Base-by-base conservation (phyloP, 495 filamentous ascomycete genomes). In the Tuber melanosporum region DNA sequence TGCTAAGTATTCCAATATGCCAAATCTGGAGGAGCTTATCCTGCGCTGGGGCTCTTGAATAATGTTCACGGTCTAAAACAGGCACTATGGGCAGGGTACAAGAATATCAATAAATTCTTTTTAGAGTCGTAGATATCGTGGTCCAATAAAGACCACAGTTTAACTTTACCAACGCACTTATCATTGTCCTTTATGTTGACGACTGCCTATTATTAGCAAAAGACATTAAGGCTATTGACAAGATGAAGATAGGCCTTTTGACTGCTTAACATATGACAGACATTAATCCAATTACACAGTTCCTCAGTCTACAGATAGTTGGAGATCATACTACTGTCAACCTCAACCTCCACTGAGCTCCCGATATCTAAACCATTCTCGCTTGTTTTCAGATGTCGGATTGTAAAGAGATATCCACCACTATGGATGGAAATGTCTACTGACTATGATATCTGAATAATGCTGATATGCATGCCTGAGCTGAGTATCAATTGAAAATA, bases 291-390 rank as follows among this genome's bases (percentile, higher is more conserved):
- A 49, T 49, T 3, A 49, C 4, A 2, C 3, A 20, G 15, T 49
- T 49, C 7, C 46, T 49, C 0, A 6, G 17, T 1, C 46, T 19
- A 3, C 19, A 49, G 19, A 49, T 49, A 2, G 14, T 20, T 4
- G 2, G 19, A 20, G 6, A 49, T 42, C 41, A 7, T 42, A 42
- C 41, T 7, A 42, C 7, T 49, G 0, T n/a, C n/a, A n/a, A n/a
- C n/a, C n/a, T n/a, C n/a, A n/a, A 10, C 5, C 0, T 6, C 1
- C 2, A 20, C 17, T 0, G 0, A 20, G 20, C 15, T 2, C 20
- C 1, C 17, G 20, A 1, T 12, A 49, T 20, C n/a, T 12, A 49
- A 17, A 0, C 19, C 0, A 20, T 49, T 20, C 46, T 49, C 5
- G 19, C 6, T 0, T 17, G 19, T 17, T 49, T 49, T 20, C 46